Evolutionary conservation across 2,329 filamentous ascomycete genomes (phyloP), one percentile per base, ranked within the genome.

Genomic region (Blastomyces gilchristii): DNA sequence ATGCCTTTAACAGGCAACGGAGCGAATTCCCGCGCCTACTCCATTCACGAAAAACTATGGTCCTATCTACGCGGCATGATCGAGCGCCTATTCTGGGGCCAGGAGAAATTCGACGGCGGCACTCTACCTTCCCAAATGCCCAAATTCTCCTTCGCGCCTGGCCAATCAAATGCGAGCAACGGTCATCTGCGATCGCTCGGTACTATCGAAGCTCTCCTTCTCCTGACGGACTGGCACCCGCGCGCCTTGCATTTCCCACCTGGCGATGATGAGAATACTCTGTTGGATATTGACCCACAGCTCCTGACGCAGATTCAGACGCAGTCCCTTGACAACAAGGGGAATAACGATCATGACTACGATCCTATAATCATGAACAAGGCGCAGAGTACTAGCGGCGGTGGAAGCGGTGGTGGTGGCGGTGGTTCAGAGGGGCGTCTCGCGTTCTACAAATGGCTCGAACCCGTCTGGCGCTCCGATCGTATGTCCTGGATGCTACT

Each of bases 401-500:
- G 52, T 6, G 52, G 52, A 0, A 12, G 52, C 1, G 52, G 73
- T 37, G 83, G 82, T 18, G 25, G 25, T 25, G 49, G 49, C 22
- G 3, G n/a, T 25, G 49, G 49, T 25, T 83, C 91, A 25, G 90
- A 91, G 54, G 91, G 90, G 11, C 87, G 89, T 73, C 82, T 91
- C 37, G 94, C 78, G 1, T 79, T 97, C 67, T 91, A 96, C 72
- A 93, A 91, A 73, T 97, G 94, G 91, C 84, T 97, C 3, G 94
- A 99, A 74, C 94, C 94, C 2, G 93, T 91, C 9, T 97, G 93
- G 91, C 84, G 93, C 69, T 91, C 88, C 67, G 93, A 97, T 71
- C 88, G 91, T 62, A 96, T 97, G 90, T 96, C 90, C 72, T 97
- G 93, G 93, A 97, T 97, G 91, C 80, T 97, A 16, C 82, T 97